phyloP scores from a whole-genome alignment of 331 rosid species.

The Prunus yedoensis region DNA sequence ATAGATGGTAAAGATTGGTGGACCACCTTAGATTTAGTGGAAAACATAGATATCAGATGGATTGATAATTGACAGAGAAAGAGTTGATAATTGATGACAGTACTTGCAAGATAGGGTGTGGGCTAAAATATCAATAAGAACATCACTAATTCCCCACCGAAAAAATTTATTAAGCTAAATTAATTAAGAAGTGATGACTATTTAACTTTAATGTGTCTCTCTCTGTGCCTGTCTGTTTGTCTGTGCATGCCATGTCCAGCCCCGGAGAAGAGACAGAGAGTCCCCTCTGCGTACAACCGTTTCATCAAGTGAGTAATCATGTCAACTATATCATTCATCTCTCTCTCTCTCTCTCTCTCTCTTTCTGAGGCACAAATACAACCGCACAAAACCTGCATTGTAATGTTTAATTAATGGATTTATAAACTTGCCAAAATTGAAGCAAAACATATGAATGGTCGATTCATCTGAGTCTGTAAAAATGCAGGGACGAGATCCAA shows the following conservation, averaged over 20 bases:
- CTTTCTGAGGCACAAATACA: too few species aligned
- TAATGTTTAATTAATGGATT: not conserved
- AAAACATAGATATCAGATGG: not conserved
- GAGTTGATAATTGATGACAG: constrained; percentile 19
- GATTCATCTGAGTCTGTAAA: not conserved
- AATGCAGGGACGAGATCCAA: constrained; percentile 88
- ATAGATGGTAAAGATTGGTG: constrained; percentile 11
- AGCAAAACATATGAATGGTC: not conserved
- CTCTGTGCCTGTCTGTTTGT: constrained; percentile 26
- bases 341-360: too few species aligned
- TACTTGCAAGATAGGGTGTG: constrained; percentile 15
- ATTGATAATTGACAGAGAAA: constrained; percentile 5
- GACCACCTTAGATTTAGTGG: constrained; percentile 22
- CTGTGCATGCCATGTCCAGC: constrained; percentile 51
- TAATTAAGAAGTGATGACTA: not conserved
- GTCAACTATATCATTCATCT: not conserved
- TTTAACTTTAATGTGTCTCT: not conserved
- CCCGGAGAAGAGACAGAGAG: constrained; percentile 98
- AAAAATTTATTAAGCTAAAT: not conserved
- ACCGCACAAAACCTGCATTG: too few species aligned
- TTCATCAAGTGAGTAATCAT: constrained; percentile 83
- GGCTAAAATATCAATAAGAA: constrained; percentile 13
- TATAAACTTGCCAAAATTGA: not conserved
- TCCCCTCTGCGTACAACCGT: constrained; percentile 97
- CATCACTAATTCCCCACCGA: not conserved